Evolutionary conservation across 1,284 basidiomycete species (phyloP), one percentile per base, ranked within the genome.

Genomic region (Ganoderma sp.): DNA sequence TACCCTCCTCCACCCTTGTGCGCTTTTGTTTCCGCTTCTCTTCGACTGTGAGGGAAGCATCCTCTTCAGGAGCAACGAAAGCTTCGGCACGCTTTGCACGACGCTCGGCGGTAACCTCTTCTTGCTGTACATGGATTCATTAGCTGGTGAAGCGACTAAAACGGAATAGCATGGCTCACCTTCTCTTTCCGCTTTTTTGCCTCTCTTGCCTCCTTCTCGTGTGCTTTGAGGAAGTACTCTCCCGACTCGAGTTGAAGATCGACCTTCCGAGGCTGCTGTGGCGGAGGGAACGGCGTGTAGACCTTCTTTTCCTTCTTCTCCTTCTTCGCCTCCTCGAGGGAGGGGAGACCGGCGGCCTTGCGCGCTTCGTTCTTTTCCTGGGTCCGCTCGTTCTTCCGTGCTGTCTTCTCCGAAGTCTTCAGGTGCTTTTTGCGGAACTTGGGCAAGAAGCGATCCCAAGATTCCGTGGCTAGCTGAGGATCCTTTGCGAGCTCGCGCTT

Each of bases 221-320:
- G 85, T 9, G 93, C 84, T 79, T 97, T 97, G 83, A 99, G 90
- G 86, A 99, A 99, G 80, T 99, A 99, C 79, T 99, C 97, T 82
- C 97, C 97, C 5, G 92, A 94, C 78, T 98, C 97, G 73, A 99
- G 85, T 84, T 99, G 93, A 66, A 97, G 79, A 80, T 99, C 97
- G 77, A 99, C 92, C 85, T 99, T 99, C 76, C 95, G 90, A 45
- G 96, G 97, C 73, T 90, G 86, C 76, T 98, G 98, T 6, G 97
- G 85, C 34, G 98, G 98, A 41, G 98, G 98, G 89, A 99, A 99
- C 3, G 98, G 98, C 15, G 98, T 99, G 80, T 99, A 99, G n/a
- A 91, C 86, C 81, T 99, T 99, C 88, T 98, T 96, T 77, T 89
- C 87, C 56, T 85, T 84, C 75, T 89, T 88, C 62, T 82, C 79